Evolutionary conservation across 768 basidiomycete species (phyloP), one percentile per base, ranked within the genome.

Genomic region (Suillus discolor): DNA sequence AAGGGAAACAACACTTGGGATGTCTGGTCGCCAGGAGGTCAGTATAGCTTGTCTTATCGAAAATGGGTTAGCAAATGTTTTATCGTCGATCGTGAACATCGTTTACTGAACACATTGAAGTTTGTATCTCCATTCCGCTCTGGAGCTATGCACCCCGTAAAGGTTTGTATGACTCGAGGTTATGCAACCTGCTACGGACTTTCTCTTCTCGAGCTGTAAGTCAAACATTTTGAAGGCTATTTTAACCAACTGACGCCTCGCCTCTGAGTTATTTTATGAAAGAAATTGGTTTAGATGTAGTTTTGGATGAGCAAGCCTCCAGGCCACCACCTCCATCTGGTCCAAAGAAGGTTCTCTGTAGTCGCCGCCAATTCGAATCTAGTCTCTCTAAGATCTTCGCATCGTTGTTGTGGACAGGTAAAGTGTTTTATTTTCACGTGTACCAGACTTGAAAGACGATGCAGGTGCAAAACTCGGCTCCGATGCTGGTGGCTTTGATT

Each of bases 371-470:
- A 7, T 7, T 71, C 2, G 57, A 71, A 36, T 34, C 42, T 3
- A 51, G 5, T 6, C 41, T 71, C 41, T 49, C 63, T 15, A 2
- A 62, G 0, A 57, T 59, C 8, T 34, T 63, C 12, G 70, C 70
- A 44, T 44, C 47, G 0, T 34, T 57, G 7, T 15, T 71, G 45
- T 71, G 70, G 70, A 63, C 53, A 2, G 63, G 70, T 71, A 25
- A 6, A 8, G 23, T 39, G 31, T 39, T 39, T 38, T 13, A 5
- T 8, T 57, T n/a, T 34, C 23, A 25, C 2, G 18, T 15, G 20
- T 31, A 6, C 28, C 18, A 44, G 31, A 23, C 31, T 34, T 62
- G 23, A 55, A 25, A 23, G 16, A 25, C 23, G 31, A 62, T 13
- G 18, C 36, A 71, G 70, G 28, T 47, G 67, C 67, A 55, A 60